These are phyloP conservation scores for Cryptococcus floricola DNA, from an alignment of 1,284 basidiomycete species.

Conservation along the genomic window DNA sequence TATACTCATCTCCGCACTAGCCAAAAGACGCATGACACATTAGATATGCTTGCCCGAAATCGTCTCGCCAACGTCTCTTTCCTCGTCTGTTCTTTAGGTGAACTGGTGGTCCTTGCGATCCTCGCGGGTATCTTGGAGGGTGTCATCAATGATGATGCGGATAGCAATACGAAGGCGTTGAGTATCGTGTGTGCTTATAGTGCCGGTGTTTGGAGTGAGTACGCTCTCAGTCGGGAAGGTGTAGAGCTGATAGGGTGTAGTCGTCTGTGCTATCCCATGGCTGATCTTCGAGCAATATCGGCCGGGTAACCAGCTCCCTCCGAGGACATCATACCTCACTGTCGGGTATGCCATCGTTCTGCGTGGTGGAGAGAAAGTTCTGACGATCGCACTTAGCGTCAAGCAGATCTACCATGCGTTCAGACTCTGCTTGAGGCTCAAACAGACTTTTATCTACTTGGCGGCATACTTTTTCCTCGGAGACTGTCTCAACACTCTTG, in stretches of 20 bases:
- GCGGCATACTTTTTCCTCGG: conserved; percentile 71
- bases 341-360: conserved; percentile 55
- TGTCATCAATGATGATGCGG: conserved; percentile 62
- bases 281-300: conserved; percentile 70
- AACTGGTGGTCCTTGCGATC: conserved; percentile 65
- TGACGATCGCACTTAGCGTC: conserved; percentile 53
- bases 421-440: conserved; percentile 63
- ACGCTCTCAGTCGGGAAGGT: not conserved
- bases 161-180: conserved; percentile 80
- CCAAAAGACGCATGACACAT: conserved; percentile 57
- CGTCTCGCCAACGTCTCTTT: conserved; percentile 77
- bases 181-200: conserved; percentile 67
- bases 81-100: conserved; percentile 65
- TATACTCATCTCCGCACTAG: conserved; percentile 43
- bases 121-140: conserved; percentile 74
- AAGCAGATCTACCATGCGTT: conserved; percentile 64
- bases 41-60: conserved; percentile 67
- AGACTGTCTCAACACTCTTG: conserved; percentile 58
- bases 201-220: conserved; percentile 68
- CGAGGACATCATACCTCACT: conserved; percentile 60
- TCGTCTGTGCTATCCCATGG: conserved; percentile 71
- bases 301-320: conserved; percentile 67
- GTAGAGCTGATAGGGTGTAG: conserved; percentile 45
- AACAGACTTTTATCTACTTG: conserved; percentile 56
- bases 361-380: not conserved